Percentiles rank a stretch among this genome's conserved stretches.
Conservation (phyloP, 192 early-diverging fungal genomes). For the Coemansia sp. region DNA sequence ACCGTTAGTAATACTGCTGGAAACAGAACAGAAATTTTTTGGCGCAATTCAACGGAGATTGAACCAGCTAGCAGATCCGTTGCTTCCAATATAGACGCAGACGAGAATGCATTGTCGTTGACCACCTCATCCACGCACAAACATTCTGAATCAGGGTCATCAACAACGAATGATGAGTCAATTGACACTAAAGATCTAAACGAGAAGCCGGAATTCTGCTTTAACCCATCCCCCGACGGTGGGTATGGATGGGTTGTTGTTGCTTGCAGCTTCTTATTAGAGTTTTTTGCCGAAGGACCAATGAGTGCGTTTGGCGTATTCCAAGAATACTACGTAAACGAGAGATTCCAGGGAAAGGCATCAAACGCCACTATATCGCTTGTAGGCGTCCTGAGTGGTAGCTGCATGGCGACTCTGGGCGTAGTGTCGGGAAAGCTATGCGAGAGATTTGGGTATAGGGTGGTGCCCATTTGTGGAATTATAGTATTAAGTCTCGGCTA, state of each 20-base stretch:
- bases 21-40: neutral
- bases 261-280: conserved; percentile 49
- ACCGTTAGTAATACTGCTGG: neutral
- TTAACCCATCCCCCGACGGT: conserved; percentile 40
- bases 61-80: neutral
- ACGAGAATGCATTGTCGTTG: neutral
- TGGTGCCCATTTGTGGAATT: conserved; percentile 43
- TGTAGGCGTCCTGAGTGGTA: conserved; percentile 44
- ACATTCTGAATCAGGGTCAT: conserved; percentile 25
- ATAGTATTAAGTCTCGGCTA: conserved; percentile 42
- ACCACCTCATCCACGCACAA: neutral
- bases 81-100: neutral
- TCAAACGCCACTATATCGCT: conserved; percentile 54
- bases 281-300: conserved; percentile 54
- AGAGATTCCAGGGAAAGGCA: conserved; percentile 34
- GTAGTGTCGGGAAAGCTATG: conserved; percentile 52
- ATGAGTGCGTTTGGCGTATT: conserved; percentile 56
- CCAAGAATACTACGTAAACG: conserved; percentile 54
- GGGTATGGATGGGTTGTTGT: conserved; percentile 56
- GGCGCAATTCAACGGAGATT: conserved; percentile 3
- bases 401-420: conserved; percentile 46
- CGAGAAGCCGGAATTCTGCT: conserved; percentile 21
- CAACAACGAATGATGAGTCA: conserved; percentile 17
- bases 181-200: conserved; percentile 1
- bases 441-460: conserved; percentile 45